Percentiles rank a stretch among this genome's conserved stretches.
Evolutionary conservation across 2,329 filamentous ascomycete species (phyloP).

Genomic region (Penicillium palitans): DNA sequence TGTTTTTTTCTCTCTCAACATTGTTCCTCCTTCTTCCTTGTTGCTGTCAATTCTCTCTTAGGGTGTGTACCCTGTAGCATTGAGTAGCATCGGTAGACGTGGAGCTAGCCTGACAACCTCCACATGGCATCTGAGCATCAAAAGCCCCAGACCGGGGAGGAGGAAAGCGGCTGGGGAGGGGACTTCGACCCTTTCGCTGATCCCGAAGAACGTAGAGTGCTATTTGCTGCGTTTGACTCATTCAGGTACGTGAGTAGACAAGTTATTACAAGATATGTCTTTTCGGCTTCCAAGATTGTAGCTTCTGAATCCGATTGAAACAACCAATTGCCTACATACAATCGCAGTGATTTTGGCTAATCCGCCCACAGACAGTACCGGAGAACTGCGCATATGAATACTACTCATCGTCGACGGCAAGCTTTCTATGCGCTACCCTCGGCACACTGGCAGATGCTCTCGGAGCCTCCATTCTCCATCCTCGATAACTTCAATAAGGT

Average conservation of each 20-base stretch:
- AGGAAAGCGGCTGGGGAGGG: conserved; percentile 53
- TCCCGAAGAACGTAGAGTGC: conserved; percentile 74
- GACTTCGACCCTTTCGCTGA: conserved; percentile 69
- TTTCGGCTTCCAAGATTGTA: neutral
- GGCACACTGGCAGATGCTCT: conserved; percentile 78
- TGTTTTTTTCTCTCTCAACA: neutral
- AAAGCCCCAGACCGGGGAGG: conserved; percentile 10
- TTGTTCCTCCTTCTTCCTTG: neutral
- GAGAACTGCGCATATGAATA: conserved; percentile 80
- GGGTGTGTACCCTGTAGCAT: neutral
- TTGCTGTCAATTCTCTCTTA: neutral
- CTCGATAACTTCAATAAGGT: conserved; percentile 74
- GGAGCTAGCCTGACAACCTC: neutral
- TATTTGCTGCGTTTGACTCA: conserved; percentile 82
- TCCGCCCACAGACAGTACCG: conserved; percentile 69
- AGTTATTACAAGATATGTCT: neutral
- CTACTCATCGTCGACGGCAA: conserved; percentile 85
- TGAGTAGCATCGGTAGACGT: neutral
- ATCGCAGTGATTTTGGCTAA: conserved; percentile 2
- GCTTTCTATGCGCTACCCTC: conserved; percentile 89
- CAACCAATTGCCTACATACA: neutral
- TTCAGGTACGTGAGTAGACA: conserved; percentile 67
- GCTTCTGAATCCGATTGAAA: neutral
- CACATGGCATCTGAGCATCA: conserved; percentile 13
- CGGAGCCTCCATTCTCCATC: conserved; percentile 77